Conservation (phyloP, 2,329 filamentous ascomycete genomes). For the Fusarium tjaetaba region DNA sequence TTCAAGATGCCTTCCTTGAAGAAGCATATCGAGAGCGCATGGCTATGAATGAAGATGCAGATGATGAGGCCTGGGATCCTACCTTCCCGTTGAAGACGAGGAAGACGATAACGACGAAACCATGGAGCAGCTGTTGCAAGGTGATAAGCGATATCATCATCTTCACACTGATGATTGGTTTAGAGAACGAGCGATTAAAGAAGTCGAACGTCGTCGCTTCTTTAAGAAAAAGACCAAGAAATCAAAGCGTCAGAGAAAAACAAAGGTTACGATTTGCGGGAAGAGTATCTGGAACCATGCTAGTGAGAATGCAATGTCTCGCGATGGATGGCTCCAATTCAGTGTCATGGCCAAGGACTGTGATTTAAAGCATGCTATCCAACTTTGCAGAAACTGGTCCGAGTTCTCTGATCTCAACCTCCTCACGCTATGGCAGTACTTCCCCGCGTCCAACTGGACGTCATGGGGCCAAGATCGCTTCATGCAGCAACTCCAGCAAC, state of each 20-base stretch:
- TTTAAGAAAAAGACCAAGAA: slow-evolving; percentile 7
- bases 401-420: slow-evolving; percentile 45
- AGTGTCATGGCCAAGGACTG: slow-evolving; percentile 46
- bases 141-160: slow-evolving; percentile 23
- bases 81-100: background rate
- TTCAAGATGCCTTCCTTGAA: slow-evolving; percentile 45
- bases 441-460: slow-evolving; percentile 44
- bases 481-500: slow-evolving; percentile 41
- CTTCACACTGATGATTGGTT: slow-evolving; percentile 42
- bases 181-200: slow-evolving; percentile 4
- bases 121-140: slow-evolving; percentile 30
- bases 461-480: slow-evolving; percentile 38
- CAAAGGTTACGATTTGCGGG: slow-evolving; percentile 41
- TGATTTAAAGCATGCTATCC: slow-evolving; percentile 41
- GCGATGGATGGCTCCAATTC: slow-evolving; percentile 48
- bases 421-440: slow-evolving; percentile 41
- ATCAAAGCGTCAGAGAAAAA: slow-evolving; percentile 25
- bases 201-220: background rate
- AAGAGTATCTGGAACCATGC: slow-evolving; percentile 46
- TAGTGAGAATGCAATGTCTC: slow-evolving; percentile 44
- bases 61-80: slow-evolving; percentile 43
- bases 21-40: slow-evolving; percentile 40
- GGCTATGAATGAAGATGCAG: slow-evolving; percentile 21
- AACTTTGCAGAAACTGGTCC: slow-evolving; percentile 45
- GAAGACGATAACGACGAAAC: slow-evolving; percentile 28